These are phyloP conservation scores for Taphrina communis DNA, from an alignment of 1,139 yeast genomes.

Conservation along the genomic window DNA sequence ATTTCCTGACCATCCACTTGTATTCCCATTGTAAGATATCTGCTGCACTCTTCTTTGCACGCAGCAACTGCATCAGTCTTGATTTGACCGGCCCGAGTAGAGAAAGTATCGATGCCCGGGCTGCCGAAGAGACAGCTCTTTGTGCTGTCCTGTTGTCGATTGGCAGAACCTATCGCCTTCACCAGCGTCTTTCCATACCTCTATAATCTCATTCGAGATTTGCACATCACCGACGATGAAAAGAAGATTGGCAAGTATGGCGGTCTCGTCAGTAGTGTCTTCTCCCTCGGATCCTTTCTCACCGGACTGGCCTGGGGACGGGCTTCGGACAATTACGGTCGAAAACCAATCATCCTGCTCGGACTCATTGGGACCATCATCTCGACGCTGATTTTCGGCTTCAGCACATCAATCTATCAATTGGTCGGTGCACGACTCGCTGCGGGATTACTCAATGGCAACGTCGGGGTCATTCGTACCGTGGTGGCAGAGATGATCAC, in stretches of 20 bases:
- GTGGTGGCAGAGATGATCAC: slow-evolving; percentile 65
- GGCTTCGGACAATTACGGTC: slow-evolving; percentile 62
- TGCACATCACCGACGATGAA: slow-evolving; percentile 35
- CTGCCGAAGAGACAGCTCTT: slow-evolving; percentile 35
- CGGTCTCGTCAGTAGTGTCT: slow-evolving; percentile 43
- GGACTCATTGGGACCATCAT: slow-evolving; percentile 62
- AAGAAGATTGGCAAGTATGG: slow-evolving; percentile 39
- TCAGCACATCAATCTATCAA: slow-evolving; percentile 58
- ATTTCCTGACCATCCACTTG: not conserved
- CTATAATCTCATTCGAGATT: slow-evolving; percentile 28
- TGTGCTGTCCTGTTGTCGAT: slow-evolving; percentile 35
- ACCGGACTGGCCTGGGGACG: slow-evolving; percentile 67
- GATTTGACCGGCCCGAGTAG: not conserved
- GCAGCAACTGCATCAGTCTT: not conserved
- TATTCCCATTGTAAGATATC: not conserved
- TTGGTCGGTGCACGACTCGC: slow-evolving; percentile 61
- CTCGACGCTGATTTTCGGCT: slow-evolving; percentile 61
- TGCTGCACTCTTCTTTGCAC: not conserved
- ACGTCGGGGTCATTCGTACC: slow-evolving; percentile 66
- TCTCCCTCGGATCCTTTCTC: slow-evolving; percentile 57
- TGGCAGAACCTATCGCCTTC: slow-evolving; percentile 39
- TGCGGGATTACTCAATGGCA: slow-evolving; percentile 67
- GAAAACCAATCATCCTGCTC: slow-evolving; percentile 61
- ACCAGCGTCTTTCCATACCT: slow-evolving; percentile 39
- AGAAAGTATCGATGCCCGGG: slow-evolving; percentile 26